A percentile compares a stretch with the other conserved stretches of the same genome.
phyloP scores from a whole-genome alignment of 2,329 filamentous ascomycete genomes.

The Acarospora socialis region DNA sequence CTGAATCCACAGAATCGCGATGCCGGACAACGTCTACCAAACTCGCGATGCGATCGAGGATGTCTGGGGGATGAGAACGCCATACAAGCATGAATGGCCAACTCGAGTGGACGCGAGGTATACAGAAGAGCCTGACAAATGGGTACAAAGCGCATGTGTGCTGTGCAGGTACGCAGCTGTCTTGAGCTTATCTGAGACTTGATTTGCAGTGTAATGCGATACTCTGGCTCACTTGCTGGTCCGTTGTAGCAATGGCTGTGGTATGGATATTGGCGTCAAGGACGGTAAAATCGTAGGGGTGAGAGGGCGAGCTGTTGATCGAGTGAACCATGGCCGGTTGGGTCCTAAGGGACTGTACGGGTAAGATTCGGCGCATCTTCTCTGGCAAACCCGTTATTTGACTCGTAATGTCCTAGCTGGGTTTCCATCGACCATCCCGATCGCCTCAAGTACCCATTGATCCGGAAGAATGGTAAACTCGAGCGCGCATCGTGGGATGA shows the following conservation, averaged over 20 bases:
- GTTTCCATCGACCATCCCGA: constrained; percentile 18
- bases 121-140: constrained; percentile 24
- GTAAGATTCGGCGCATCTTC: constrained; percentile 13
- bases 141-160: constrained; percentile 27
- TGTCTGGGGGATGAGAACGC: constrained; percentile 21
- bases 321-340: constrained; percentile 24
- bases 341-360: constrained; percentile 24
- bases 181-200: too few relatives aligned
- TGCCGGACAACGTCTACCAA: too few relatives aligned
- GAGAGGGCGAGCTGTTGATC: constrained; percentile 20
- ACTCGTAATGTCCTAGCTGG: constrained; percentile 19
- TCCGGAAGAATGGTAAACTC: constrained; percentile 23
- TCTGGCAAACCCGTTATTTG: background rate
- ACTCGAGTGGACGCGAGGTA: constrained; percentile 18
- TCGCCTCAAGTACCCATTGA: constrained; percentile 21
- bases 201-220: too few relatives aligned
- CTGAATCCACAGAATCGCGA: too few relatives aligned
- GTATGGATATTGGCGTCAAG: constrained; percentile 24
- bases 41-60: constrained; percentile 21
- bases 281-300: constrained; percentile 25
- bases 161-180: constrained; percentile 26
- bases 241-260: constrained; percentile 26
- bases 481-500: constrained; percentile 25
- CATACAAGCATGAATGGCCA: constrained; percentile 24
- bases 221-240: too few relatives aligned